A percentile compares a stretch with the other conserved stretches of the same genome.
These are phyloP conservation scores for Nemophila menziesii DNA, from an alignment of 257 asterid species.

Conservation along the genomic window DNA sequence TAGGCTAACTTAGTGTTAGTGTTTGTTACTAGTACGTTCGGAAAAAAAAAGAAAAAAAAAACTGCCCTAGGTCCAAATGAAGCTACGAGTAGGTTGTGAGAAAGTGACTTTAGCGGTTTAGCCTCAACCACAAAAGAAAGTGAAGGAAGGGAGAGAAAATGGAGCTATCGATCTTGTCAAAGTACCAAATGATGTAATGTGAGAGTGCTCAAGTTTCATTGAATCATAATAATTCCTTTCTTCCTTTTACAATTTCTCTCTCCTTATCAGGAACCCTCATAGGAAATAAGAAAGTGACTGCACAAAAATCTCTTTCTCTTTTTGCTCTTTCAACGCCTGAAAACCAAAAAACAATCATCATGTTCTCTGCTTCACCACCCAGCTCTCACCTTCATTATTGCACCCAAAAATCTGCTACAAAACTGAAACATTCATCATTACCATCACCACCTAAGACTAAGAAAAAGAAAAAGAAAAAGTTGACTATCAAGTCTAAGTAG, in stretches of 20 bases:
- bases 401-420: slow-evolving; percentile 14
- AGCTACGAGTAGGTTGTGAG: no score
- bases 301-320: slow-evolving; percentile 8
- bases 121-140: no score
- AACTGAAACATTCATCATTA: slow-evolving; percentile 13
- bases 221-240: background rate
- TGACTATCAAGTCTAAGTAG: background rate
- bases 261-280: slow-evolving; percentile 2
- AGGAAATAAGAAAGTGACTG: slow-evolving; percentile 6
- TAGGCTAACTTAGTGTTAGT: no score
- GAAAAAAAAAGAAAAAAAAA: no score
- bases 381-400: slow-evolving; percentile 19
- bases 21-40: no score
- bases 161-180: background rate
- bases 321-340: slow-evolving; percentile 11
- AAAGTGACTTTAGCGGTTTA: no score
- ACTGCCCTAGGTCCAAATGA: no score
- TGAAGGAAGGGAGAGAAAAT: background rate
- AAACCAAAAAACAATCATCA: slow-evolving; percentile 17
- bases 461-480: slow-evolving; percentile 4
- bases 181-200: background rate
- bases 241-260: slow-evolving; percentile 6
- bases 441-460: slow-evolving; percentile 4
- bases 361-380: slow-evolving; percentile 15
- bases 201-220: background rate